phyloP scores from a whole-genome alignment of 1,284 basidiomycete species.

The Somion occarium region DNA sequence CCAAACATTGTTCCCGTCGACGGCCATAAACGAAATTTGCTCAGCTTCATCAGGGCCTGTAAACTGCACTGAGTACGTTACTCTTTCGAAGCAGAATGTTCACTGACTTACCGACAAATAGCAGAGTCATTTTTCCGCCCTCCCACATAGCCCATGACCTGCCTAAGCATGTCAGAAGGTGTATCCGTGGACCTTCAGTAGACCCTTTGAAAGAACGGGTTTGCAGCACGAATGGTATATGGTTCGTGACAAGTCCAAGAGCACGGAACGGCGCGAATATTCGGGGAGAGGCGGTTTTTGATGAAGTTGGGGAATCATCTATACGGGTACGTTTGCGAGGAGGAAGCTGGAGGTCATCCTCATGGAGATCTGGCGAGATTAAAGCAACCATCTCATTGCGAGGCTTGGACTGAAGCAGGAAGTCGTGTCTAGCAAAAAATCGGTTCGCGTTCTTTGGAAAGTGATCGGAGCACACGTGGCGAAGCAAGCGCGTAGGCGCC shows the following conservation, averaged over 20 bases:
- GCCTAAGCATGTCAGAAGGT: constrained; percentile 87
- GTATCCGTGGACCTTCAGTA: constrained; percentile 74
- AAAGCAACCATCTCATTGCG: constrained; percentile 21
- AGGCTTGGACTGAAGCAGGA: not conserved
- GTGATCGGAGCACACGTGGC: not conserved
- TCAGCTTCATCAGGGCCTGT: constrained; percentile 76
- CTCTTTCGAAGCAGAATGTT: constrained; percentile 3
- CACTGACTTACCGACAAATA: constrained; percentile 82
- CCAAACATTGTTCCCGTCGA: constrained; percentile 88
- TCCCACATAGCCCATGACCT: constrained; percentile 97
- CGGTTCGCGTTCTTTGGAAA: not conserved
- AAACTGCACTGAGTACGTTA: no score
- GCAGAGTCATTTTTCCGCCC: constrained; percentile 85
- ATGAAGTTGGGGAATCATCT: constrained; percentile 22
- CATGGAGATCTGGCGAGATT: constrained; percentile 12
- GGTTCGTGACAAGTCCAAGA: constrained; percentile 88
- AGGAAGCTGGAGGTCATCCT: constrained; percentile 18
- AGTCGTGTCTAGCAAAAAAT: not conserved
- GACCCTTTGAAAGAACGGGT: constrained; percentile 85
- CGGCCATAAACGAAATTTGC: constrained; percentile 71
- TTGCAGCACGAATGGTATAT: constrained; percentile 88
- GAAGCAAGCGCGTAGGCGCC: no score
- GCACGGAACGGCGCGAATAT: constrained; percentile 96
- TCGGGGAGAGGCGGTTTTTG: constrained; percentile 33
- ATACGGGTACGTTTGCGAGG: constrained; percentile 30